Evolutionary conservation across 768 basidiomycete genomes (phyloP).

Genomic region (Cystobasidium onofrii): DNA sequence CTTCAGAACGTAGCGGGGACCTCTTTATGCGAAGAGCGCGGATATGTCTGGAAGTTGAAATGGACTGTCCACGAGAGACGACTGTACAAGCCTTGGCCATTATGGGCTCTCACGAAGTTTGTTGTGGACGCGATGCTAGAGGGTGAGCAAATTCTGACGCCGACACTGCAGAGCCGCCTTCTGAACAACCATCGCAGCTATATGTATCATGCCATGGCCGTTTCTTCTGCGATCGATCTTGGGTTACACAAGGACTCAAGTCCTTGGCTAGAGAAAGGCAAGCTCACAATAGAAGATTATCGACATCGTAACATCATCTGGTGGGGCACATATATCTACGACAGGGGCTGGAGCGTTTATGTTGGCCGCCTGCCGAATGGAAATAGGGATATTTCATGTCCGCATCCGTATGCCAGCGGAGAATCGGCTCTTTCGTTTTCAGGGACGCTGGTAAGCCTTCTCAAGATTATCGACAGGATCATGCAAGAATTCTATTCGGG

Average conservation of each 20-base stretch:
- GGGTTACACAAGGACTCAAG: slow-evolving; percentile 9
- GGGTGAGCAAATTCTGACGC: background rate
- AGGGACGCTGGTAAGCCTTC: slow-evolving; percentile 1
- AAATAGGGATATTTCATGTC: slow-evolving; percentile 21
- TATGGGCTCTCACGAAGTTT: slow-evolving; percentile 18
- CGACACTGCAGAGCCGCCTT: background rate
- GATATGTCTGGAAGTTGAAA: slow-evolving; percentile 11
- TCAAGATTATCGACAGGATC: background rate
- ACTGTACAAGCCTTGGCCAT: slow-evolving; percentile 24
- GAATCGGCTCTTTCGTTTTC: slow-evolving; percentile 13
- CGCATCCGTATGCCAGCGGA: slow-evolving; percentile 5
- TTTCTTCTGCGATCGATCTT: slow-evolving; percentile 8
- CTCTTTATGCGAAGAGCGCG: slow-evolving; percentile 4
- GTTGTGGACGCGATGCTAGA: slow-evolving; percentile 11
- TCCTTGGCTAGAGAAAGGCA: slow-evolving; percentile 9
- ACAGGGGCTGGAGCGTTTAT: slow-evolving; percentile 16
- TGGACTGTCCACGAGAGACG: slow-evolving; percentile 15
- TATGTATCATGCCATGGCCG: slow-evolving; percentile 17
- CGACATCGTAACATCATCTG: slow-evolving; percentile 1
- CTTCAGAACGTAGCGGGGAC: slow-evolving; percentile 1
- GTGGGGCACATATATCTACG: slow-evolving; percentile 21
- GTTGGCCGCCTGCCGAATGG: slow-evolving; percentile 14
- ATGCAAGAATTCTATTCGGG: slow-evolving; percentile 17
- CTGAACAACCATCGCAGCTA: background rate
- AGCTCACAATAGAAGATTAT: slow-evolving; percentile 2